A percentile compares a stretch with the other conserved stretches of the same genome.
These are phyloP conservation scores for Clarireedia paspali DNA, from an alignment of 2,329 filamentous ascomycete genomes.

Conservation along the genomic window DNA sequence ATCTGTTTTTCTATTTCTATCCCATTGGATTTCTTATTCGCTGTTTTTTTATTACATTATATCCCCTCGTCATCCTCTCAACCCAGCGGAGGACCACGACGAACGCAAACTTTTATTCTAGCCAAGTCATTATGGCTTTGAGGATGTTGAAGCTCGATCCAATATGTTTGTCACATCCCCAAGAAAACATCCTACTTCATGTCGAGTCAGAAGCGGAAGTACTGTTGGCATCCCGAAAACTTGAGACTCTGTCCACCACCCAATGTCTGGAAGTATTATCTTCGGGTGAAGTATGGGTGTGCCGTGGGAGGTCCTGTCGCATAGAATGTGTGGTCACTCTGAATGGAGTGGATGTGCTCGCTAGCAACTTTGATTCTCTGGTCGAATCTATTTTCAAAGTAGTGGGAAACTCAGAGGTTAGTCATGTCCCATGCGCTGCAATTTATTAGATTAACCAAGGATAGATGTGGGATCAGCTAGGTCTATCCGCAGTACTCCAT, in stretches of 20 bases:
- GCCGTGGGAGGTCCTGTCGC: slow-evolving; percentile 15
- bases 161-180: slow-evolving; percentile 10
- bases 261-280: slow-evolving; percentile 13
- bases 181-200: slow-evolving; percentile 14
- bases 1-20: too few species aligned
- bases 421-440: neutral
- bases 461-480: slow-evolving; percentile 24
- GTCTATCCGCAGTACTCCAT: slow-evolving; percentile 15
- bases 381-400: slow-evolving; percentile 14
- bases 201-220: slow-evolving; percentile 10
- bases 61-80: too few species aligned
- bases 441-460: slow-evolving; percentile 6
- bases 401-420: slow-evolving; percentile 19
- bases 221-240: neutral
- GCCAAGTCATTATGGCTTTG: slow-evolving; percentile 12
- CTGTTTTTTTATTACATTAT: too few species aligned
- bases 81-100: too few species aligned
- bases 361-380: neutral
- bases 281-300: slow-evolving; percentile 21
- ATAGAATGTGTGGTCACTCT: slow-evolving; percentile 17
- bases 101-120: too few species aligned
- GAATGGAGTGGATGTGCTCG: slow-evolving; percentile 9
- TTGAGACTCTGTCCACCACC: neutral
- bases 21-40: too few species aligned
- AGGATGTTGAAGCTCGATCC: slow-evolving; percentile 14